Base-by-base conservation (phyloP, 2,329 filamentous ascomycete species). In the Venturia oleaginea region DNA sequence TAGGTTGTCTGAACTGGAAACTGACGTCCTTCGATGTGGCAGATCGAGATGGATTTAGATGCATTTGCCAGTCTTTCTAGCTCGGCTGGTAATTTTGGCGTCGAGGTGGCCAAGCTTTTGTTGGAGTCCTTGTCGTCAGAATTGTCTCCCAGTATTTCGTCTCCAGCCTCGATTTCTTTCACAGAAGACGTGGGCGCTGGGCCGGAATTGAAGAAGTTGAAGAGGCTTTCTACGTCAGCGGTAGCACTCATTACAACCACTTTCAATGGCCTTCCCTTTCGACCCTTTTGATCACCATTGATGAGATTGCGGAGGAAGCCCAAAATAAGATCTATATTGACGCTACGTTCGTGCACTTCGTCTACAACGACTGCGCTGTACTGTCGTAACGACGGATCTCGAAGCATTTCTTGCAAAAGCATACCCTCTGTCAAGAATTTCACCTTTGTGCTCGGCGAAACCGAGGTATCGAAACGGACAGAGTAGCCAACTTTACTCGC, bases 381-480 rank as follows among this genome's bases (percentile, higher is more conserved):
- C 72, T 90, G 86, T 38, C 83, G 84, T 71, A 99, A 81, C 71
- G 87, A 82, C 0, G 91, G 90, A 74, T 99, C 94, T 63, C 88
- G 84, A 66, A 99, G 76, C 75, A 99, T 88, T 75, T 99, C 95
- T 74, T 97, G 92, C 17, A 99, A 81, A 62, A 99, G 80, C 87
- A 96, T 97, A 70, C 94, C 94, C 75, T 99, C 95, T 0, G 94
- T 99, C 67, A 99, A 79, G 70, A 92, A 99, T 72, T 97, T 97
- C 76, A 99, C 88, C 71, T 84, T 87, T 4, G 91, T 90, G n/a
- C 86, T 88, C 24, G 84, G 84, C n/a, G 91, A 90, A 0, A 90
- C 85, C 15, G 89, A 87, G 66, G 92, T 90, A 70, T 99, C 94
- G 71, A 99, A 99, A 64, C 94, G 88, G 40, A 99, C 93, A 4